phyloP scores from a whole-genome alignment of 768 basidiomycete species.

The Trichaptum fuscoviolaceum region DNA sequence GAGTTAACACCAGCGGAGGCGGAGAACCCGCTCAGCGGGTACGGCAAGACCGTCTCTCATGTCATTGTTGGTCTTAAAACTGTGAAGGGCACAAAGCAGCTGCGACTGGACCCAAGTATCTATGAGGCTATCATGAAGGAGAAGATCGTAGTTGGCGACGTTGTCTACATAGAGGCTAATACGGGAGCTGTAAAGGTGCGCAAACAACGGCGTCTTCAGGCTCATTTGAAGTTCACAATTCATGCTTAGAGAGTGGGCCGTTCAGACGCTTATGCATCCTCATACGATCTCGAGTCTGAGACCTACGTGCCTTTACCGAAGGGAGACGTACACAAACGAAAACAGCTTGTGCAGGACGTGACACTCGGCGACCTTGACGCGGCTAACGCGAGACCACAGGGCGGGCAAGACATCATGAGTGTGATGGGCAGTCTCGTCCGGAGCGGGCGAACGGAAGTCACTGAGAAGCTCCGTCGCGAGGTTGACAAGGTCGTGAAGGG shows the following conservation, averaged over 20 bases:
- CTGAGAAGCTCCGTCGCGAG: conserved; percentile 91
- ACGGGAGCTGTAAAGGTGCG: conserved; percentile 91
- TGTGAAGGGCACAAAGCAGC: conserved; percentile 83
- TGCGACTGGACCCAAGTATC: conserved; percentile 89
- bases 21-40: conserved; percentile 95
- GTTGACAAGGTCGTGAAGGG: conserved; percentile 97
- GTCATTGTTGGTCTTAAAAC: conserved; percentile 96
- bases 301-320: conserved; percentile 98
- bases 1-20: conserved; percentile 94
- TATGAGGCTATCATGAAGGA: conserved; percentile 98
- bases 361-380: conserved; percentile 94
- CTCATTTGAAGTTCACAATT: conserved; percentile 4
- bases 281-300: conserved; percentile 96
- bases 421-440: conserved; percentile 74
- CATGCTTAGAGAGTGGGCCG: conserved; percentile 78
- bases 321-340: conserved; percentile 93
- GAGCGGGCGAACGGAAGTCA: conserved; percentile 91
- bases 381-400: conserved; percentile 92
- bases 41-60: conserved; percentile 98
- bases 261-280: conserved; percentile 95
- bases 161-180: conserved; percentile 91
- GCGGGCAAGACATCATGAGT: conserved; percentile 57
- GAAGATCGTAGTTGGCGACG: conserved; percentile 93
- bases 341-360: conserved; percentile 93
- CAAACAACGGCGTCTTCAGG: neutral